Evolutionary conservation across 805 yeast species (phyloP).

Genomic region (Cyberlindnera suaveolens): DNA sequence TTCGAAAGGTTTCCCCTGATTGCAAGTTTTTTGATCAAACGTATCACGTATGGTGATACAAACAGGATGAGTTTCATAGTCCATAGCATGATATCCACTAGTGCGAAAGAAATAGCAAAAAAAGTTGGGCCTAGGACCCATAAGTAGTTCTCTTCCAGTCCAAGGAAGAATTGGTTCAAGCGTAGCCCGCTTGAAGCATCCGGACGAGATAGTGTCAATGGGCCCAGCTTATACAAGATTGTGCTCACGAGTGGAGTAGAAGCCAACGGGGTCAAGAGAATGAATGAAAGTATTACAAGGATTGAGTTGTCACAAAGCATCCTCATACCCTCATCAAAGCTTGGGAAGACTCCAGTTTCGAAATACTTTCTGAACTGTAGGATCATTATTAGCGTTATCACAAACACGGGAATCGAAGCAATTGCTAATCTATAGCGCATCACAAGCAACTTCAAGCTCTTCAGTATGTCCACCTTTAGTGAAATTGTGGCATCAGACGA

Average conservation of each 20-base stretch:
- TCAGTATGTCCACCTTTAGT: constrained; percentile 44
- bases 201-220: constrained; percentile 42
- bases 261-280: constrained; percentile 34
- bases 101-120: constrained; percentile 36
- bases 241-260: constrained; percentile 30
- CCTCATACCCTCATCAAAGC: constrained; percentile 41
- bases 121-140: constrained; percentile 59
- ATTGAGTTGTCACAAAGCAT: constrained; percentile 27
- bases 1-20: background rate
- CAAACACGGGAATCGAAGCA: constrained; percentile 61
- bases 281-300: constrained; percentile 21
- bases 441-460: constrained; percentile 62
- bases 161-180: constrained; percentile 58
- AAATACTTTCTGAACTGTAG: constrained; percentile 48
- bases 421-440: constrained; percentile 72
- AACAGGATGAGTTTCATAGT: constrained; percentile 1
- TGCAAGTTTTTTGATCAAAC: too few relatives aligned
- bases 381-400: constrained; percentile 44
- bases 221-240: constrained; percentile 43
- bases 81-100: constrained; percentile 33
- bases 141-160: constrained; percentile 50
- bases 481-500: constrained; percentile 11
- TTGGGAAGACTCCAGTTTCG: constrained; percentile 32
- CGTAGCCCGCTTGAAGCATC: constrained; percentile 36
- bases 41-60: constrained; percentile 1